Conservation (phyloP, 345 rosid species). For the Luvunga scandens region DNA sequence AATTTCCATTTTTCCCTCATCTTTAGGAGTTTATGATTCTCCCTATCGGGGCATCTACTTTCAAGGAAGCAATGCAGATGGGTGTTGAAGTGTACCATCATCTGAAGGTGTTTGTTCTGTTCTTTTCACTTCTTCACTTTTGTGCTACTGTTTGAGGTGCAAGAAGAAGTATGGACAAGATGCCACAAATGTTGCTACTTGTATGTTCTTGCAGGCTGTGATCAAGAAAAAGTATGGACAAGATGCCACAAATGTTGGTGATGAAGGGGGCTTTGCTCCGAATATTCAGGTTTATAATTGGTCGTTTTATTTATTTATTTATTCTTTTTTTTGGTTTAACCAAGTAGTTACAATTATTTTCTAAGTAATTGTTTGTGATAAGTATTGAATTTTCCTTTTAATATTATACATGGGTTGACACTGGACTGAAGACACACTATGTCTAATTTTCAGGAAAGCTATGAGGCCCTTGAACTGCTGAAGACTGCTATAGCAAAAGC, state of each 20-base stretch:
- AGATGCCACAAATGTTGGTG: slow-evolving; percentile 68
- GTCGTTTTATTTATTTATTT: not conserved
- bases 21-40: slow-evolving; percentile 71
- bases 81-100: slow-evolving; percentile 73
- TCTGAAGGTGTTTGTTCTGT: slow-evolving; percentile 39
- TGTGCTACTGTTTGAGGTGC: not conserved
- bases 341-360: not conserved
- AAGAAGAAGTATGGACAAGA: slow-evolving; percentile 69
- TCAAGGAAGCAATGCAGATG: slow-evolving; percentile 82
- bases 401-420: not conserved
- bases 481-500: slow-evolving; percentile 69
- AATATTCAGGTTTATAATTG: slow-evolving; percentile 45
- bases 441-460: slow-evolving; percentile 48
- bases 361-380: not conserved
- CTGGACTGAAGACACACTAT: slow-evolving; percentile 1
- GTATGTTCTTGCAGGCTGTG: slow-evolving; percentile 36
- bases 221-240: slow-evolving; percentile 67
- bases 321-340: not conserved
- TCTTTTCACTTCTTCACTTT: not conserved
- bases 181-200: slow-evolving; percentile 39
- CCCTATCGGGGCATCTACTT: slow-evolving; percentile 61
- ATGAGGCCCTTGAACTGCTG: slow-evolving; percentile 67
- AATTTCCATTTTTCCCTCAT: not conserved
- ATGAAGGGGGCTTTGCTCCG: slow-evolving; percentile 69
- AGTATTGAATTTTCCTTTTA: not conserved